Base-by-base conservation (phyloP, 2,329 filamentous ascomycete genomes). In the Catunica adiposa region DNA sequence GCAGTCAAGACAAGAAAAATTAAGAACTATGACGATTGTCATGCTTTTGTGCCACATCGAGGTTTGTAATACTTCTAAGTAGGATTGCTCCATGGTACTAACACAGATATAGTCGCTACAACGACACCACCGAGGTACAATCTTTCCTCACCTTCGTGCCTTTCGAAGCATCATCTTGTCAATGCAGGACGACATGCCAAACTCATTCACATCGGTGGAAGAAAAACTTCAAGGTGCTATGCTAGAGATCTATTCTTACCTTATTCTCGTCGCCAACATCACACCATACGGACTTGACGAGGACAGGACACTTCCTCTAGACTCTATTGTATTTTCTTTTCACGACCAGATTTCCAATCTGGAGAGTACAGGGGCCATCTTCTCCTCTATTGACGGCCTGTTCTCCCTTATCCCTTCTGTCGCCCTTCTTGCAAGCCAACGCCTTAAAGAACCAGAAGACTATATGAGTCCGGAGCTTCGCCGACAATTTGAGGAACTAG, bases 161-260 rank as follows among this genome's bases (percentile, higher is more conserved):
- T 58, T 58, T 8, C 48, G 56, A 15, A 55, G 56, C 15, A 48
- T 58, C 9, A 40, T 58, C 4, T 38, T 58, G 11, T 58, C 56
- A 23, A 26, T 58, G 48, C 53, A 58, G 40, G 53, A 58, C n/a
- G 56, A 58, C 14, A 58, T 58, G 56, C 56, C 56, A 3, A 55
- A 47, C 29, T 55, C 56, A 22, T 58, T 58, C 20, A 51, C 53
- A 17, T 58, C 56, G 1, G 46, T 58, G 8, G 56, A 58, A 7
- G 56, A 58, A 38, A 58, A 58, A 31, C 53, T 58, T 4, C 56
- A 58, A 34, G 56, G 56, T 23, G 50, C 56, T 11, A 58, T 58
- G 56, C 48, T 58, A 22, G 56, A 58, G n/a, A 58, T 58, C 38
- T 58, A 58, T 22, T 58, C 56, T 8, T 58, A 58, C 44, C 56